A percentile compares a stretch with the other conserved stretches of the same genome.
phyloP scores from a whole-genome alignment of 345 rosid species.

The Laguncularia racemosa region DNA sequence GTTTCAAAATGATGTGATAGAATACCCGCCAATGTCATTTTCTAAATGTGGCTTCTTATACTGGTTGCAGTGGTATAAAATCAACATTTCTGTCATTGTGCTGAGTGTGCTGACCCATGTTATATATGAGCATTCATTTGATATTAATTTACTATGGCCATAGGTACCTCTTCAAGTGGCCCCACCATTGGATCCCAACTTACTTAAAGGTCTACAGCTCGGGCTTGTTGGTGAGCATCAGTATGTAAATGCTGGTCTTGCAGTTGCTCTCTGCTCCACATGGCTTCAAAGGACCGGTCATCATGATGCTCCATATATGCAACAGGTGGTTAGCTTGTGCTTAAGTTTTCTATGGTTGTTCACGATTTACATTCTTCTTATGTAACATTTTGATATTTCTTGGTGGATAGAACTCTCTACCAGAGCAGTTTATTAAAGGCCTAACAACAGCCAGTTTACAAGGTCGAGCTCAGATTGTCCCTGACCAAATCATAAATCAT shows the following conservation, averaged over 20 bases:
- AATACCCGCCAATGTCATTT: too few species aligned
- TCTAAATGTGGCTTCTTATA: too few species aligned
- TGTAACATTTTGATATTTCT: constrained; percentile 12
- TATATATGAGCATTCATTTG: neutral
- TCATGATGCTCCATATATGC: constrained; percentile 30
- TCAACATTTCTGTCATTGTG: too few species aligned
- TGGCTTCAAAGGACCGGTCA: constrained; percentile 88
- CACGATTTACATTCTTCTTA: neutral
- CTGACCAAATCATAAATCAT: constrained; percentile 38
- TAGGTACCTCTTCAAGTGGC: constrained; percentile 75
- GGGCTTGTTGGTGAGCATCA: constrained; percentile 96
- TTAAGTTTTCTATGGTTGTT: constrained; percentile 3
- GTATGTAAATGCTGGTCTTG: constrained; percentile 84
- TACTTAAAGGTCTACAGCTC: constrained; percentile 64
- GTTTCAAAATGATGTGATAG: neutral
- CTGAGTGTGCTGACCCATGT: too few species aligned
- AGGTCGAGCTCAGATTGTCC: constrained; percentile 93
- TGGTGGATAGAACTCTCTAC: constrained; percentile 45
- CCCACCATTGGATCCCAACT: constrained; percentile 48
- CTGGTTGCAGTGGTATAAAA: too few species aligned
- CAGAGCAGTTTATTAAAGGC: constrained; percentile 80
- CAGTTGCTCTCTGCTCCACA: constrained; percentile 58
- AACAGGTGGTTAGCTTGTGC: constrained; percentile 40
- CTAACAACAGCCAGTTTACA: constrained; percentile 72
- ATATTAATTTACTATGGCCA: constrained; percentile 11